A percentile compares a stretch with the other conserved stretches of the same genome.
These are phyloP conservation scores for Saccharomyces hybrid DNA, from an alignment of 1,139 yeast genomes.

Conservation along the genomic window DNA sequence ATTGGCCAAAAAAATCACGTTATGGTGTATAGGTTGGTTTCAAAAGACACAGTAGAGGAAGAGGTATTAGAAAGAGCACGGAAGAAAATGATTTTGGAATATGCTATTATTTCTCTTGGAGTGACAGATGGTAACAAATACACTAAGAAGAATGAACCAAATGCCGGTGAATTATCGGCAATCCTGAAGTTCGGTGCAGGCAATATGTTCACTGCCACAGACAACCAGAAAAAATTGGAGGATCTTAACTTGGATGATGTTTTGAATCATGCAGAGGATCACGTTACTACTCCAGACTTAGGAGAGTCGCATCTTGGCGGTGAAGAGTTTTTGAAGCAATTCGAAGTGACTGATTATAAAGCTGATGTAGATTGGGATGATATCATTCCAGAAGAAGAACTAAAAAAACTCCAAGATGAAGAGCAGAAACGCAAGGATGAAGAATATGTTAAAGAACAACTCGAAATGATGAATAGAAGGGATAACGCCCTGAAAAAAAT, in stretches of 20 bases:
- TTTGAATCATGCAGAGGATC: conserved; percentile 94
- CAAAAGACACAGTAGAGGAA: conserved; percentile 96
- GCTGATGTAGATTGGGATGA: conserved; percentile 99
- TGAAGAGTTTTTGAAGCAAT: conserved; percentile 93
- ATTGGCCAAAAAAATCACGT: conserved; percentile 98
- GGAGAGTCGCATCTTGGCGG: conserved; percentile 98
- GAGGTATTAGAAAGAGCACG: conserved; percentile 95
- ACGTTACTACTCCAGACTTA: conserved; percentile 88
- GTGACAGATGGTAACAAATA: conserved; percentile 60
- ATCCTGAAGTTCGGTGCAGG: conserved; percentile 98
- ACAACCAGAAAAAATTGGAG: conserved; percentile 90
- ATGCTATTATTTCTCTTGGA: conserved; percentile 94
- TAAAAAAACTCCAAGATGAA: conserved; percentile 80
- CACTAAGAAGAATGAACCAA: conserved; percentile 60
- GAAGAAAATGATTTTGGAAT: conserved; percentile 94
- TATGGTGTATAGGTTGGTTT: conserved; percentile 91
- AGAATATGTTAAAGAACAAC: conserved; percentile 78
- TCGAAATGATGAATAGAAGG: conserved; percentile 78
- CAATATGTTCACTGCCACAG: conserved; percentile 89
- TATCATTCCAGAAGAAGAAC: conserved; percentile 92
- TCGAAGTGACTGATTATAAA: conserved; percentile 96
- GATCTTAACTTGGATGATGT: conserved; percentile 94
- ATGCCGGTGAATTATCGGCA: conserved; percentile 78
- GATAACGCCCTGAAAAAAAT: conserved; percentile 61
- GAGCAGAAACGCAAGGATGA: conserved; percentile 85